Evolutionary conservation across 108 stramenopile genomes (phyloP).

Genomic region (Discostella stelligeroides): DNA sequence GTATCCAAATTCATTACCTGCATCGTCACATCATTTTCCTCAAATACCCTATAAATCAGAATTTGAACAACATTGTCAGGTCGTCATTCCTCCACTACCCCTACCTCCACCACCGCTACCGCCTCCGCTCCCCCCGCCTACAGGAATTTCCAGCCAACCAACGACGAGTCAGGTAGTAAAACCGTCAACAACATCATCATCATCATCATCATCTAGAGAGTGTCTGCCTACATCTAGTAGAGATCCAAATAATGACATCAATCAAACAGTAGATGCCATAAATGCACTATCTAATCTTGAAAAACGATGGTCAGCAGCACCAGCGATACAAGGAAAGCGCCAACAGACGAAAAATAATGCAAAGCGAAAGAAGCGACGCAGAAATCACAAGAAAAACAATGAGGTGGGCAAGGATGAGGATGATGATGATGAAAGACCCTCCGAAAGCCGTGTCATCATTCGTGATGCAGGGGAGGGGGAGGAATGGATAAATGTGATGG

Average conservation of each 20-base stretch:
- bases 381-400: not conserved
- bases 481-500: slow-evolving; percentile 12
- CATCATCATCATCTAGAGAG: not conserved
- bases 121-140: slow-evolving; percentile 22
- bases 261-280: slow-evolving; percentile 30
- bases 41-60: not conserved
- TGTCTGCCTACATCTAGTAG: no score
- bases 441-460: not conserved
- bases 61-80: not conserved
- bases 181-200: not conserved
- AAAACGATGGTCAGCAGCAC: slow-evolving; percentile 23
- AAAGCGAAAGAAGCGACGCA: slow-evolving; percentile 13
- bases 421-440: not conserved
- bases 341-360: slow-evolving; percentile 11
- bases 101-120: slow-evolving; percentile 15
- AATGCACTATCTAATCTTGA: slow-evolving; percentile 40
- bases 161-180: not conserved
- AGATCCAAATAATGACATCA: slow-evolving; percentile 5
- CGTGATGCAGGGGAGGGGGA: slow-evolving; percentile 19
- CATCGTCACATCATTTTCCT: not conserved
- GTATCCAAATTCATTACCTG: not conserved
- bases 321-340: slow-evolving; percentile 12
- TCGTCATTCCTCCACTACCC: not conserved
- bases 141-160: not conserved
- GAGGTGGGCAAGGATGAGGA: slow-evolving; percentile 1